Percentiles rank a stretch among this genome's conserved stretches.
These are phyloP conservation scores for Pseudonectria buxi DNA, from an alignment of 2,329 filamentous ascomycete species.

Conservation along the genomic window DNA sequence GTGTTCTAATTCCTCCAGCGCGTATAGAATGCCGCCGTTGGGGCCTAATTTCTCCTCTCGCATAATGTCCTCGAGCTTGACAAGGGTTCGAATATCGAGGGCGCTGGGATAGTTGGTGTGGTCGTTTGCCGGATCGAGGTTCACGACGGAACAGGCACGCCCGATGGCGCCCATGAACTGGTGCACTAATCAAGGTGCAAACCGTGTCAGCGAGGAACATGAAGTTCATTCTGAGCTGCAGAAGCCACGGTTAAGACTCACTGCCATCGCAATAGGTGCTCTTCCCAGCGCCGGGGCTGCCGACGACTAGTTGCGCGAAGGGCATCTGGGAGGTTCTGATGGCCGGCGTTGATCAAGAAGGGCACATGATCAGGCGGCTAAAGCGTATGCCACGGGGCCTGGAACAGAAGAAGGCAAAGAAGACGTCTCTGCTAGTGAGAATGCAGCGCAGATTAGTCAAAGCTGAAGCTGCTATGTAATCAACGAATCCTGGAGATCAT, in stretches of 20 bases:
- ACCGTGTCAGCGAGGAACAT: slow-evolving; percentile 1
- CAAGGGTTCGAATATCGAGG: slow-evolving; percentile 80
- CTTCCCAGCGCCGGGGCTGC: slow-evolving; percentile 92
- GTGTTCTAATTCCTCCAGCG: slow-evolving; percentile 87
- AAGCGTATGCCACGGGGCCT: too few species aligned
- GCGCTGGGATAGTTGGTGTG: slow-evolving; percentile 82
- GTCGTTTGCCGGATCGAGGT: slow-evolving; percentile 96
- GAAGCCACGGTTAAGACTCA: slow-evolving; percentile 30
- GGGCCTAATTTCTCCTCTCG: slow-evolving; percentile 81
- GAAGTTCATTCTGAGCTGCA: neutral
- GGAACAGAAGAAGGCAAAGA: too few species aligned
- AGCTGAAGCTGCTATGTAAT: neutral
- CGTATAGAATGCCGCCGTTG: slow-evolving; percentile 88
- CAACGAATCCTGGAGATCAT: neutral
- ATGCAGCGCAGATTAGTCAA: slow-evolving; percentile 4
- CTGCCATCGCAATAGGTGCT: slow-evolving; percentile 97
- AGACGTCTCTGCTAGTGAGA: slow-evolving; percentile 1
- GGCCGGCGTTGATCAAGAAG: slow-evolving; percentile 17
- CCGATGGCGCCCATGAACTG: slow-evolving; percentile 96
- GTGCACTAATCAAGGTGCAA: slow-evolving; percentile 54
- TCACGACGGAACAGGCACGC: slow-evolving; percentile 88
- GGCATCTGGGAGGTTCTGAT: slow-evolving; percentile 39
- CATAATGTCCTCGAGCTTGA: slow-evolving; percentile 95
- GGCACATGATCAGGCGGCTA: slow-evolving; percentile 15
- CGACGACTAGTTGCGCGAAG: slow-evolving; percentile 74